Evolutionary conservation across 768 basidiomycete genomes (phyloP).

Genomic region (Calocybe indica): DNA sequence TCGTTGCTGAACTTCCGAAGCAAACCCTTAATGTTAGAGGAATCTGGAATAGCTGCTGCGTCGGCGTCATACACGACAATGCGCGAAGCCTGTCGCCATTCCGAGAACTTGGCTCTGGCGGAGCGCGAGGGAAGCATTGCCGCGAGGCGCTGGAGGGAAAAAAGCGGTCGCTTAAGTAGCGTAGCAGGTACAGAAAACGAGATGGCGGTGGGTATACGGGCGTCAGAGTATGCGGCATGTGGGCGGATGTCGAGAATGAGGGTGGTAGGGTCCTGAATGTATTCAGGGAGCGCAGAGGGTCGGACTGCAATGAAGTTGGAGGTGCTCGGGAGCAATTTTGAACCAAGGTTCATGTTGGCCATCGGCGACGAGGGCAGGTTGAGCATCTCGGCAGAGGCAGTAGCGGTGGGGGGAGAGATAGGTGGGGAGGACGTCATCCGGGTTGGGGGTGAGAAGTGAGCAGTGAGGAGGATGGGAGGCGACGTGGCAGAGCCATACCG

Average conservation of each 20-base stretch:
- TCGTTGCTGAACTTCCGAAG: conserved; percentile 67
- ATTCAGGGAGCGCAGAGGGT: conserved; percentile 18
- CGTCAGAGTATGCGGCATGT: conserved; percentile 62
- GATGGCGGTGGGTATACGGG: conserved; percentile 64
- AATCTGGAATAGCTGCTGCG: conserved; percentile 49
- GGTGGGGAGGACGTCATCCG: background rate
- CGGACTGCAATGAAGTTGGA: conserved; percentile 17
- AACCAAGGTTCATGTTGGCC: conserved; percentile 13
- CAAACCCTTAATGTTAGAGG: conserved; percentile 65
- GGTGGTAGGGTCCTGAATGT: conserved; percentile 27
- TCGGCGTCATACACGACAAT: conserved; percentile 90
- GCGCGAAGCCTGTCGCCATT: conserved; percentile 50
- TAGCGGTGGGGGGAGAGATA: conserved; percentile 3
- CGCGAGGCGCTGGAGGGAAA: conserved; percentile 70
- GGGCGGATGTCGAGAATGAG: conserved; percentile 89
- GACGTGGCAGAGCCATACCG: conserved; percentile 29
- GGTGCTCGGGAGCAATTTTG: background rate
- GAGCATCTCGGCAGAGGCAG: background rate
- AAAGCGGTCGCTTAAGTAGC: conserved; percentile 85
- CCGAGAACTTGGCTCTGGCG: conserved; percentile 52
- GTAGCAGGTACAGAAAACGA: conserved; percentile 93
- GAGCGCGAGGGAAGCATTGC: conserved; percentile 70
- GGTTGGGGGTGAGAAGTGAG: conserved; percentile 25
- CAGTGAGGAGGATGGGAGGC: conserved; percentile 24
- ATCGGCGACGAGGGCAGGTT: conserved; percentile 14